phyloP scores from a whole-genome alignment of 2,329 filamentous ascomycete genomes.

The Aspergillus hiratsukae region DNA sequence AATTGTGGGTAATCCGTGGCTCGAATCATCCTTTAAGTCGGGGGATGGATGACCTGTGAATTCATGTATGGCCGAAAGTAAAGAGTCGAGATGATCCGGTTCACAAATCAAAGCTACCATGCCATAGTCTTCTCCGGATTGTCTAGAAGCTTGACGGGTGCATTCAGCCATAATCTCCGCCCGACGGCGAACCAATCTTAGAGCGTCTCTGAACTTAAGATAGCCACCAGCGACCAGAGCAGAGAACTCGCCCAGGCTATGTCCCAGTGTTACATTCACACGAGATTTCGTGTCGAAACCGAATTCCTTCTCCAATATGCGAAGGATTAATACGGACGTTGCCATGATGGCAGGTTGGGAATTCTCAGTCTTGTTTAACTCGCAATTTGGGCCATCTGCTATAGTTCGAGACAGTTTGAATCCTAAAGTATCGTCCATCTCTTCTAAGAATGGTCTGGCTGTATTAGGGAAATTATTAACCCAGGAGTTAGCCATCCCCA shows the following conservation, averaged over 20 bases:
- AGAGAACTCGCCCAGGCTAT: slow-evolving; percentile 90
- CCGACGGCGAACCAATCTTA: slow-evolving; percentile 70
- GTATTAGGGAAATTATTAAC: slow-evolving; percentile 78
- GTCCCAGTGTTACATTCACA: slow-evolving; percentile 79
- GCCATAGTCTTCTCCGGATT: slow-evolving; percentile 76
- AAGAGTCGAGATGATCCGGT: slow-evolving; percentile 63
- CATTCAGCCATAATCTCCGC: slow-evolving; percentile 81
- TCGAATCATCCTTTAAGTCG: slow-evolving; percentile 64
- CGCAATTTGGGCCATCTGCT: slow-evolving; percentile 69
- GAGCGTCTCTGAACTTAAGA: slow-evolving; percentile 69
- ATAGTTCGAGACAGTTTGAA: slow-evolving; percentile 74
- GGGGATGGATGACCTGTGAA: slow-evolving; percentile 67
- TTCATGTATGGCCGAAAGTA: slow-evolving; percentile 71
- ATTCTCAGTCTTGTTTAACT: slow-evolving; percentile 76
- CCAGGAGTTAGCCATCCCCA: slow-evolving; percentile 85
- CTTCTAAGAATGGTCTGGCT: slow-evolving; percentile 70
- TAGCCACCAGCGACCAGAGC: slow-evolving; percentile 82
- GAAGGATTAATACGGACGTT: slow-evolving; percentile 82
- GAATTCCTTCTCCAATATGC: slow-evolving; percentile 81
- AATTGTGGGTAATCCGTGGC: slow-evolving; percentile 66
- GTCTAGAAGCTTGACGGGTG: slow-evolving; percentile 59
- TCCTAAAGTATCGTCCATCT: slow-evolving; percentile 75
- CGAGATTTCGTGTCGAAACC: slow-evolving; percentile 66
- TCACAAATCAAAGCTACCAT: slow-evolving; percentile 94
- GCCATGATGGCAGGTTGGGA: slow-evolving; percentile 96